Evolutionary conservation across 495 filamentous ascomycete species (phyloP), one percentile per base, ranked within the genome.

Genomic region (Tuber microsphaerosporum): DNA sequence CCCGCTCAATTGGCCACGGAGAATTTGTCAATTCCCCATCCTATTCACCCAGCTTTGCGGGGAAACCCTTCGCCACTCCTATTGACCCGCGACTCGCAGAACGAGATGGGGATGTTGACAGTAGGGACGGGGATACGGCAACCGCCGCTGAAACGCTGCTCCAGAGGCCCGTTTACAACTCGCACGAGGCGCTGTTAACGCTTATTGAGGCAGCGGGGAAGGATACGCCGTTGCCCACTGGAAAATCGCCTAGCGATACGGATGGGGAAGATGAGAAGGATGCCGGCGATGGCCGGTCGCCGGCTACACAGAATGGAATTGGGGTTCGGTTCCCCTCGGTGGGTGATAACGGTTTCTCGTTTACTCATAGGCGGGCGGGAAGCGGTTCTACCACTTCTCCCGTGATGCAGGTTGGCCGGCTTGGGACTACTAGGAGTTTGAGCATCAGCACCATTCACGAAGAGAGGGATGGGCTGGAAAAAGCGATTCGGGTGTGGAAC

Each of bases 401-500:
- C 14, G 76, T 76, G 9, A 75, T 79, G 71, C 56, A 31, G 56
- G 26, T 5, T 34, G 26, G 26, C 5, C 73, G 77, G 31, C 31
- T 73, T 0, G 70, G 68, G 41, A 56, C 65, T 19, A 46, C 12
- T 7, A 72, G 77, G 61, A 75, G 77, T 22, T 19, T 75, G 73
- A 79, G 76, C 14, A 79, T 75, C n/a, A 75, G 71, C 17, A 79
- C 76, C 14, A 79, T 79, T 31, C 77, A 79, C 37, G 82, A 83
- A 43, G 84, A 83, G 69, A 81, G 80, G 51, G 84, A 85, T 22
- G 82, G 83, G 14, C 82, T 85, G 74, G 84, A 85, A 46, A 90
- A 92, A 76, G 93, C 93, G 9, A 82, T 97, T 73, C 91, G 90
- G 79, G 92, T 92, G 16, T 99, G 95, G 95, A 90, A 91, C 16